Base-by-base conservation (phyloP, 1,284 basidiomycete species). In the Gomphus bonarii region DNA sequence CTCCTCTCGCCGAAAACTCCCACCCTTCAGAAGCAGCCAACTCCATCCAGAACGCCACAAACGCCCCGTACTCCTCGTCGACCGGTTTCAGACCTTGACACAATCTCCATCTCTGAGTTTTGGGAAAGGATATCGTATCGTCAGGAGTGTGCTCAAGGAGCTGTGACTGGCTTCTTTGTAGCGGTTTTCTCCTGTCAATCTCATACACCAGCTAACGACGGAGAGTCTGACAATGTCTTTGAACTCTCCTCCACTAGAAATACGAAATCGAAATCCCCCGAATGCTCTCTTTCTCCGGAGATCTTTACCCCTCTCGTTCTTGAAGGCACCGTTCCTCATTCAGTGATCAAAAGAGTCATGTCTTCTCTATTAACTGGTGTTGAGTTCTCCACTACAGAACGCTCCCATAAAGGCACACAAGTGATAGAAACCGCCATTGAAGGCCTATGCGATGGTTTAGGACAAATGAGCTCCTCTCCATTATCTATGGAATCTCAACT, bases 111-210 rank as follows among this genome's bases (percentile, higher is more conserved):
- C 31, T 85, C 85, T 52, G 92, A 95, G 66, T 97, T 94, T 70
- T 95, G 92, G 90, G 91, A 94, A 69, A 78, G 91, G 14, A 93
- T 97, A 87, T 91, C 87, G 28, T 95, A 90, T 71, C 79, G 94
- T 35, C 94, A 97, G 66, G 94, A 97, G 69, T 97, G 94, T 66
- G 79, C 47, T 75, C 84, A 61, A 77, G 93, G 75, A 2, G 88
- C 89, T 3, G 78, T 95, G 12, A 95, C 91, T 1, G 93, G 88
- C 0, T 97, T 97, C 73, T 95, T 97, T 68, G 78, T 81, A 16
- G 68, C 91, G 59, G 74, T 73, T 33, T 68, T 78, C 61, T 72
- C 74, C 48, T 70, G 62, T n/a, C 47, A 18, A 35, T 47, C 10
- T 16, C 16, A 20, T 20, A n/a, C 18, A 16, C 10, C 55, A 38